Evolutionary conservation across 352 stramenopile species (phyloP), one percentile per base, ranked within the genome.

Genomic region (Phytopythium delawarense): DNA sequence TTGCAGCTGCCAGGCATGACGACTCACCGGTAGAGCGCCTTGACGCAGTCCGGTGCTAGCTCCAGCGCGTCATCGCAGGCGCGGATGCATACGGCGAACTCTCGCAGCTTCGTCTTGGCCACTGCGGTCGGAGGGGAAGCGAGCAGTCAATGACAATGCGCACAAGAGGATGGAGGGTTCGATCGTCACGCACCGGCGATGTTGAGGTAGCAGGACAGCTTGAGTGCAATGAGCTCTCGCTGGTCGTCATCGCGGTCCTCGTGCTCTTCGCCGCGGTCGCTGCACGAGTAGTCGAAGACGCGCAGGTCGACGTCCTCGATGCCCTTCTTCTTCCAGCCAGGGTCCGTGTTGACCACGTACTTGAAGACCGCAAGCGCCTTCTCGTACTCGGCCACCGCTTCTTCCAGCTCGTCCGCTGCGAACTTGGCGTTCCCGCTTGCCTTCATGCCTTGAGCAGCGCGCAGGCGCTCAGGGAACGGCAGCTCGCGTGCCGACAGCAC

Each of bases 331-430:
- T 93, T 93, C 86, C 86, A 95, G 28, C 78, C 82, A 0, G 76
- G 74, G 57, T 93, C 84, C 52, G 71, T 90, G 62, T 93, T 93
- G 51, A 91, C 79, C 15, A 86, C 70, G 44, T 80, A 93, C 66
- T 90, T 92, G 65, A 95, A 95, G 2, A 93, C 69, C 7, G 84
- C 70, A n/a, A 95, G 72, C 4, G 82, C 84, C 55, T 92, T 95
- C 42, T 95, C 86, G 51, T 92, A 95, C 64, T 92, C 82, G 2
- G 84, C 82, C 0, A 92, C 78, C 0, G 84, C 86, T 70, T 95
- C 84, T 59, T 93, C 84, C 11, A 81, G 55, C 8, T 75, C 69
- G 2, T 72, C 65, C 2, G 61, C 65, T 35, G 61, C 73, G 55
- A 86, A 95, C 63, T 87, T 70, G 2, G 59, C 64, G 59, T 95